Base-by-base conservation (phyloP, 768 basidiomycete species). In the Pleurotus pulmonarius region DNA sequence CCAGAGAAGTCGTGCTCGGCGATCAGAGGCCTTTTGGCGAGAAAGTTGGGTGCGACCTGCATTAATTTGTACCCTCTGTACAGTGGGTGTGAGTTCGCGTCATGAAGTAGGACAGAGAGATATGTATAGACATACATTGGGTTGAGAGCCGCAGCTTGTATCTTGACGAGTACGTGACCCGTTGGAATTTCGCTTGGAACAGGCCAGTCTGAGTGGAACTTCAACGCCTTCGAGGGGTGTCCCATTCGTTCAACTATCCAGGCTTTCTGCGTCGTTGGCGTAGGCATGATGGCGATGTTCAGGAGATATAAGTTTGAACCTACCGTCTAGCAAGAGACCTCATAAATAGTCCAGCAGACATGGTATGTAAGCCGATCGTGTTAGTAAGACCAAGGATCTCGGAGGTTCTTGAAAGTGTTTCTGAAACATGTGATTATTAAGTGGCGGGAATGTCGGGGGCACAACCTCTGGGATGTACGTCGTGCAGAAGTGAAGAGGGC, bases 1-100 rank as follows among this genome's bases (percentile, higher is more conserved):
- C 90, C 90, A 0, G 86, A 69, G 26, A 90, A 68, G 61, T 92
- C 90, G 51, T 75, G 64, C 61, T 86, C 89, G 25, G 83, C 74
- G 1, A 81, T 70, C 25, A 77, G 69, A 1, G 87, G 86, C 22
- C 81, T 73, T 7, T 64, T 67, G 3, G 72, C 69, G 5, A 85
- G 11, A 46, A 80, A 72, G 41, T 74, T 77, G 9, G 85, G 85
- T 12, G 79, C 12, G 1, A 69, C 1, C 15, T 64, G 64, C 79
- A 87, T 81, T 1, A 82, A 0, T 63, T 88, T 89, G 66, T 78
- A 85, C 0, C 81, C 85, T 37, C 87, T 88, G 60, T 22, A 47
- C 20, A 56, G 13, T 15, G 16, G 24, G n/a, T 11, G 29, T 44
- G 4, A 15, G 34, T 25, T 37, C 38, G 15, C 26, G 57, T n/a